These are phyloP conservation scores for Saccharomycopsis hybrid DNA, from an alignment of 1,139 yeast genomes.

Conservation along the genomic window DNA sequence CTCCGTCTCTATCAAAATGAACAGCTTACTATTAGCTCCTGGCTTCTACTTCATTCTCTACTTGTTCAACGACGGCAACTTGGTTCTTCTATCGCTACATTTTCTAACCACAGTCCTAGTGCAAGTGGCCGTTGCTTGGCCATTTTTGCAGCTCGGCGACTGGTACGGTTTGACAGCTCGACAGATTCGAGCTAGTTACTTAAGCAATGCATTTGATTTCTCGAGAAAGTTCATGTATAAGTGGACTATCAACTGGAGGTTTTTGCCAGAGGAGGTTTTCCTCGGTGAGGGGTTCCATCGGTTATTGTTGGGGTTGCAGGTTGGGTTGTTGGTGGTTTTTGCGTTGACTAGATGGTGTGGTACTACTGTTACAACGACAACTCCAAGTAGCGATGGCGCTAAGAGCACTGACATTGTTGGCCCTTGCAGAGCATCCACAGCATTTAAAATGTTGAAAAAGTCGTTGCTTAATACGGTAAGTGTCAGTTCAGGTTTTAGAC, in stretches of 20 bases:
- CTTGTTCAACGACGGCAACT: conserved; percentile 48
- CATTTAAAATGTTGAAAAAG: too few relatives aligned
- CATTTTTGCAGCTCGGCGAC: conserved; percentile 42
- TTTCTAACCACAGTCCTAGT: conserved; percentile 28
- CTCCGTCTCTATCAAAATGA: conserved; percentile 88
- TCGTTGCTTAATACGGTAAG: too few relatives aligned
- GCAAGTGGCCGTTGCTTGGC: conserved; percentile 51
- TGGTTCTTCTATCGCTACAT: conserved; percentile 31
- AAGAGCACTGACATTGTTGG: conserved; percentile 27
- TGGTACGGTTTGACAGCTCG: conserved; percentile 37
- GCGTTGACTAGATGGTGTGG: conserved; percentile 35
- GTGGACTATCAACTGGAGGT: conserved; percentile 95
- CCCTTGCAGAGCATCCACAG: too few relatives aligned
- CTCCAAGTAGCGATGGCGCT: conserved; percentile 25
- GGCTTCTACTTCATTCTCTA: conserved; percentile 54
- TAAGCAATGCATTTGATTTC: conserved; percentile 69
- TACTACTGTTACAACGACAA: conserved; percentile 21
- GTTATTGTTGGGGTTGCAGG: conserved; percentile 47
- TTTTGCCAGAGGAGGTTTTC: conserved; percentile 57
- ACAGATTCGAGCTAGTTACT: conserved; percentile 43
- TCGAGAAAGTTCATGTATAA: conserved; percentile 64
- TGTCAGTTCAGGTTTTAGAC: background rate
- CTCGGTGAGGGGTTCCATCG: conserved; percentile 47
- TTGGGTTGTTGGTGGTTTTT: conserved; percentile 38
- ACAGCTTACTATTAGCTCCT: conserved; percentile 76